A percentile compares a stretch with the other conserved stretches of the same genome.
These are phyloP conservation scores for Nakaseomyces sp. DNA, from an alignment of 1,139 yeast genomes.

Conservation along the genomic window DNA sequence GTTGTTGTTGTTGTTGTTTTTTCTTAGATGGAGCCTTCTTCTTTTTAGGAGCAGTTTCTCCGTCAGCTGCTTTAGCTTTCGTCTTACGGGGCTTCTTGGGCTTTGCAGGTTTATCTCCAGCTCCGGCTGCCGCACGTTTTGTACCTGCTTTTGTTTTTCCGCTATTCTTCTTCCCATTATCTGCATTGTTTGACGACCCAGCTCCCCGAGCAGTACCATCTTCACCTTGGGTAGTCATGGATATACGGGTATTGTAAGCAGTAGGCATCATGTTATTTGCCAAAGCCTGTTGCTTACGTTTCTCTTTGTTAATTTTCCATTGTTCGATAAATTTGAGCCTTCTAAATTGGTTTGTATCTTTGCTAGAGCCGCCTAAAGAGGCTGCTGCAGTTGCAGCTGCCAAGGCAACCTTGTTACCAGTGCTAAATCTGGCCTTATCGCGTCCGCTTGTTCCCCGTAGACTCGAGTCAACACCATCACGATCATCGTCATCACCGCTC, in stretches of 20 bases:
- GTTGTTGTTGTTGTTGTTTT: conserved; percentile 12
- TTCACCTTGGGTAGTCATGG: conserved; percentile 27
- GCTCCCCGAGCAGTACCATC: background rate
- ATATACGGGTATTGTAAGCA: conserved; percentile 27
- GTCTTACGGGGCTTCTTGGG: conserved; percentile 20
- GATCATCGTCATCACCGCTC: conserved; percentile 3
- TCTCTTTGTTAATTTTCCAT: conserved; percentile 38
- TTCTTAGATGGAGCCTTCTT: conserved; percentile 24
- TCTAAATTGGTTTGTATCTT: conserved; percentile 40
- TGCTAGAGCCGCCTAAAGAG: conserved; percentile 29
- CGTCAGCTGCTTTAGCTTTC: conserved; percentile 18
- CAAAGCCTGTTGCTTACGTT: conserved; percentile 34
- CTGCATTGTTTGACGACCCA: conserved; percentile 2
- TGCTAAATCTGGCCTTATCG: conserved; percentile 2
- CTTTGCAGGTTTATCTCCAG: background rate
- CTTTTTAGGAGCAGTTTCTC: conserved; percentile 21
- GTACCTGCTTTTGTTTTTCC: conserved; percentile 20
- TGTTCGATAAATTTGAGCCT: conserved; percentile 44
- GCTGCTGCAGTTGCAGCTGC: conserved; percentile 31
- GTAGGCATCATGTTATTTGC: conserved; percentile 19
- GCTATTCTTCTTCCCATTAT: conserved; percentile 10
- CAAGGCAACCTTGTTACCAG: conserved; percentile 17
- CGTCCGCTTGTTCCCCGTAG: conserved; percentile 1
- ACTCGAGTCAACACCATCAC: conserved; percentile 2
- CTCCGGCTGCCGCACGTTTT: conserved; percentile 14